These are phyloP conservation scores for Keqinozyma sinolaborantium DNA, from an alignment of 1,139 yeast genomes.

Conservation along the genomic window DNA sequence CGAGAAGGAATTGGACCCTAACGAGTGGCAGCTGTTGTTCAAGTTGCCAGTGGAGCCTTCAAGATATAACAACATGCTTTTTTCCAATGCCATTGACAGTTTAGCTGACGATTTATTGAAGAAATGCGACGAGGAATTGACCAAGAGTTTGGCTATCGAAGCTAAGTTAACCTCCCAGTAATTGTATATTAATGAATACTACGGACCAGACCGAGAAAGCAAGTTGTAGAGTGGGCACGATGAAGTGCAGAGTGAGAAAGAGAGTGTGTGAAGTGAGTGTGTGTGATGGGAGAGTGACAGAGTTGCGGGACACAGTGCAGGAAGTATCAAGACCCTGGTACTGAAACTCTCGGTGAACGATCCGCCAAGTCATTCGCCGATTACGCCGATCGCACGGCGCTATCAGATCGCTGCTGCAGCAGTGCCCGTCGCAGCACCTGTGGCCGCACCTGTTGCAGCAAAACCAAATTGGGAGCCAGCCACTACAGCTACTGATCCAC, in stretches of 20 bases:
- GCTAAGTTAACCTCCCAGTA: conserved; percentile 32
- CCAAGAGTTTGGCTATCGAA: conserved; percentile 58
- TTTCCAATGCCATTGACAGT: conserved; percentile 66
- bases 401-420: no score
- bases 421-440: no score
- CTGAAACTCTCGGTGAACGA: no score
- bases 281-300: no score
- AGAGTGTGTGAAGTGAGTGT: no score
- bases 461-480: no score
- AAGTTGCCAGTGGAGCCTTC: conserved; percentile 76
- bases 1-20: conserved; percentile 53
- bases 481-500: no score
- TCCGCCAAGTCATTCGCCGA: no score
- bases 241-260: neutral
- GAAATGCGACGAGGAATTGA: conserved; percentile 60
- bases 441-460: no score
- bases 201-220: neutral
- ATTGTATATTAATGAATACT: neutral
- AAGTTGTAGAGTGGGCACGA: neutral
- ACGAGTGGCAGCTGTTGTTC: conserved; percentile 66
- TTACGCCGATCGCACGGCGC: no score
- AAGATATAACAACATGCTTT: conserved; percentile 68
- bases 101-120: conserved; percentile 64
- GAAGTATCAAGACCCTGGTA: no score
- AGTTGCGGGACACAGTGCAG: no score